Evolutionary conservation across 2,329 filamentous ascomycete species (phyloP), one percentile per base, ranked within the genome.

Genomic region (Xylaria sp.): DNA sequence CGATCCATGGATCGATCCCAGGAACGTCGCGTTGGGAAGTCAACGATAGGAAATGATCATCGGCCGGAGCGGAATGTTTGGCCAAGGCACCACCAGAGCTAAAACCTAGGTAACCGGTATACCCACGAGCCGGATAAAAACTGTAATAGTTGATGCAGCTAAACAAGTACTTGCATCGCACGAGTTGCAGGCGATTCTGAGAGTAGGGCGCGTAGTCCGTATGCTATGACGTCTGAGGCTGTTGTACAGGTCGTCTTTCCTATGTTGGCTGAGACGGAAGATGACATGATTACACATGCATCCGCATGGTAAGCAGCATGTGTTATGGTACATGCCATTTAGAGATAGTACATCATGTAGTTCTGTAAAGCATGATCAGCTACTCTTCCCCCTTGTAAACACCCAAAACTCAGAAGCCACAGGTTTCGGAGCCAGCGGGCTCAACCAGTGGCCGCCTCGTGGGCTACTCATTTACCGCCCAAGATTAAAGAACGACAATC

Each of bases 31-130:
- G 20, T 31, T 26, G 63, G n/a, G 48, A 31, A 56, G 57, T 65
- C 63, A 40, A 48, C 23, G 40, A 48, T n/a, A 38, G 53, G 63
- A 66, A 66, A 66, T 61, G 63, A 66, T 66, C 63, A 28, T 38
- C 57, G 20, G 20, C 11, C 26, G 20, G 26, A 28, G 17, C 46
- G 46, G 23, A 42, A 42, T 36, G 36, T 59, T 33, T 33, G 31
- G 17, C 6, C 46, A 53, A 59, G 54, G 28, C 26, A 59, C 54
- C 36, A 49, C 31, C 42, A 57, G 36, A 38, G n/a, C 23, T 15
- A 48, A 46, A 42, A 53, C 51, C 23, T 28, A 56, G 60, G 40
- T 48, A 40, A 40, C 51, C 13, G 10, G 49, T 46, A 48, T 59
- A 53, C 10, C 23, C 15, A 31, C 20, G 23, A 20, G 23, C 20